phyloP scores from a whole-genome alignment of 2,329 filamentous ascomycete genomes.

The Clathrospora elynae region DNA sequence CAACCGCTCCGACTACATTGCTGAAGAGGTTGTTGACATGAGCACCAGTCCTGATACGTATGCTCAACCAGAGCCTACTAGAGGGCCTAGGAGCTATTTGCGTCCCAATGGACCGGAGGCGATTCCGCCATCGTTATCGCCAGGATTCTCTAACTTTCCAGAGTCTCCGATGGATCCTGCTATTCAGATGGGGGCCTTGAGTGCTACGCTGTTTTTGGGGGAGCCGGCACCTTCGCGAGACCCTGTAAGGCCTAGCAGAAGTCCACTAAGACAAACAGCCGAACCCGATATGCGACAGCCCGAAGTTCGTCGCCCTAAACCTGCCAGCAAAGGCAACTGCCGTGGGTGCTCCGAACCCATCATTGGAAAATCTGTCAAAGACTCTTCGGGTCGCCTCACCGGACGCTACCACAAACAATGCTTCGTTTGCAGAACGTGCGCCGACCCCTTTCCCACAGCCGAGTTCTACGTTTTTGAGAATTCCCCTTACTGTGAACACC shows the following conservation, averaged over 20 bases:
- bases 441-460: constrained; percentile 77
- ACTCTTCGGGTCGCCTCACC: constrained; percentile 86
- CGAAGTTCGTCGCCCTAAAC: constrained; percentile 34
- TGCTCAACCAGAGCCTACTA: constrained; percentile 24
- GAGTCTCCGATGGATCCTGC: constrained; percentile 50
- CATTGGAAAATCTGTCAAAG: constrained; percentile 89
- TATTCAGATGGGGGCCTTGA: constrained; percentile 43
- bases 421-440: constrained; percentile 88
- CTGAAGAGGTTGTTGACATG: constrained; percentile 34
- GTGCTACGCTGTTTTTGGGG: constrained; percentile 20
- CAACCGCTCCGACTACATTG: constrained; percentile 27
- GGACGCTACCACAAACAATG: constrained; percentile 95
- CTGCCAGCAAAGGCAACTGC: constrained; percentile 72
- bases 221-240: constrained; percentile 20
- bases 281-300: constrained; percentile 22
- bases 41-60: constrained; percentile 41
- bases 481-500: constrained; percentile 84
- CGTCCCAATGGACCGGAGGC: constrained; percentile 29
- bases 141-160: constrained; percentile 32
- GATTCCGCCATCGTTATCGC: constrained; percentile 27
- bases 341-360: constrained; percentile 81
- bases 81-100: constrained; percentile 26
- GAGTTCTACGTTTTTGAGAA: constrained; percentile 93
- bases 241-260: constrained; percentile 20
- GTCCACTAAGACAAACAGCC: constrained; percentile 19